phyloP scores from a whole-genome alignment of 495 filamentous ascomycete genomes.

The Trichoderma erinaceum region DNA sequence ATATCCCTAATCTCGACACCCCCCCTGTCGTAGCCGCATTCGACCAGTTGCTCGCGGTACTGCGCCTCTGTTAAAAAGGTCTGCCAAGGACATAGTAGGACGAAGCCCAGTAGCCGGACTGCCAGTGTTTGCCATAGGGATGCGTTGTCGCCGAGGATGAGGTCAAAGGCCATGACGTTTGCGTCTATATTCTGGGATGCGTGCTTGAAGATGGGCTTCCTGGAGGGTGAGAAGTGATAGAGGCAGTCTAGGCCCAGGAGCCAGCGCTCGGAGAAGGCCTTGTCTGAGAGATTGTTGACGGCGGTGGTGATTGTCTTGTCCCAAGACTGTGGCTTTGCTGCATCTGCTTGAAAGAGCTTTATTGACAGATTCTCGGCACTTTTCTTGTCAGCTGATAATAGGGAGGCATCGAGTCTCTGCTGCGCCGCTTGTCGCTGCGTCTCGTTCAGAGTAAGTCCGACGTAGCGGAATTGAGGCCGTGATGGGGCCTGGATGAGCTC shows the following conservation, averaged over 20 bases:
- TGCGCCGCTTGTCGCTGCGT: neutral
- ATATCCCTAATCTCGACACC: slow-evolving; percentile 40
- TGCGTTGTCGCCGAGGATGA: neutral
- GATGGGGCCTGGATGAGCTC: neutral
- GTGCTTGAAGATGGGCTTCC: slow-evolving; percentile 33
- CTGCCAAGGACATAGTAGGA: slow-evolving; percentile 19
- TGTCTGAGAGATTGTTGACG: neutral
- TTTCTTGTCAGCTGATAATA: neutral
- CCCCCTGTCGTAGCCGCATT: slow-evolving; percentile 34
- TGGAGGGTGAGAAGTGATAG: slow-evolving; percentile 46
- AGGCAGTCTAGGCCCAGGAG: slow-evolving; percentile 46
- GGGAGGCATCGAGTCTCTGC: neutral
- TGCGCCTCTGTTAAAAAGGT: slow-evolving; percentile 16
- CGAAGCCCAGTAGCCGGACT: slow-evolving; percentile 14
- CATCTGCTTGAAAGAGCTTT: slow-evolving; percentile 6
- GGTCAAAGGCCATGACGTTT: slow-evolving; percentile 35
- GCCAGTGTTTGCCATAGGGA: neutral
- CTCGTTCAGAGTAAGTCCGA: slow-evolving; percentile 9
- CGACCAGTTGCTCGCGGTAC: slow-evolving; percentile 16
- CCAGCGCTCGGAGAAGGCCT: slow-evolving; percentile 26
- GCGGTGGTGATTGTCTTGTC: neutral
- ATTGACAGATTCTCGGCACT: neutral
- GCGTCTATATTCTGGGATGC: slow-evolving; percentile 31
- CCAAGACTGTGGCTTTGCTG: neutral
- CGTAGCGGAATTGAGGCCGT: slow-evolving; percentile 1